A percentile compares a stretch with the other conserved stretches of the same genome.
Evolutionary conservation across 164 flowering plant genomes (phyloP).

Genomic region (Hamamelis virginiana): DNA sequence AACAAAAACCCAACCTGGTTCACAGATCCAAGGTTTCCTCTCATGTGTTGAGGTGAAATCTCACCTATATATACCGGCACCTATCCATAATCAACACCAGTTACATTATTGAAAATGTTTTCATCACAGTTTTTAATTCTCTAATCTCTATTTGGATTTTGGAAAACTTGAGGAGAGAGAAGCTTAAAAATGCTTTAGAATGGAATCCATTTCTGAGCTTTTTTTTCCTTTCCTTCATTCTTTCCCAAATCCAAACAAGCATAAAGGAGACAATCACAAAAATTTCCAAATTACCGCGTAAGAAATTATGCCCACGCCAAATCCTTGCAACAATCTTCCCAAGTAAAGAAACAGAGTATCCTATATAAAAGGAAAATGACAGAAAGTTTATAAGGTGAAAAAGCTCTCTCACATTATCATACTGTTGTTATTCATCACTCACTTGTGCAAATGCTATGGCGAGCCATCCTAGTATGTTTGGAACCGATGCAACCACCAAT

Average conservation of each 20-base stretch:
- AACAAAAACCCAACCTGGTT: slow-evolving; percentile 19
- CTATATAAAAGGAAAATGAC: slow-evolving; percentile 30
- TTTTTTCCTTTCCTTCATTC: too few relatives aligned
- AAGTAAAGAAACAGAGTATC: slow-evolving; percentile 56
- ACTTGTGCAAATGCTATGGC: slow-evolving; percentile 64
- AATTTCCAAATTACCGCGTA: slow-evolving; percentile 45
- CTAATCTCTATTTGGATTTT: too few relatives aligned
- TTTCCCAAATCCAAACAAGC: too few relatives aligned
- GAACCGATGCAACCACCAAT: slow-evolving; percentile 68
- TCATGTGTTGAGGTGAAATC: slow-evolving; percentile 8
- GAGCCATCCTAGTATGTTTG: slow-evolving; percentile 75
- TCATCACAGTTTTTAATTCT: background rate
- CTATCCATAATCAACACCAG: slow-evolving; percentile 18
- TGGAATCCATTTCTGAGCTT: too few relatives aligned
- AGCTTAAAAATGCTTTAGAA: too few relatives aligned
- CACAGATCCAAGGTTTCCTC: slow-evolving; percentile 54
- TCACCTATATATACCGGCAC: slow-evolving; percentile 52
- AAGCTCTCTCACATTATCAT: too few relatives aligned
- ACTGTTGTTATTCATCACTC: slow-evolving; percentile 17
- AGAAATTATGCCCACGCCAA: slow-evolving; percentile 72
- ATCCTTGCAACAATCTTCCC: slow-evolving; percentile 72
- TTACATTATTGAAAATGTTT: background rate
- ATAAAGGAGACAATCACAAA: background rate
- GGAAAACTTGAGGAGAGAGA: too few relatives aligned
- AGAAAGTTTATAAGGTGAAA: too few relatives aligned